Base-by-base conservation (phyloP, 345 rosid genomes). In the Melaleuca quinquenervia region DNA sequence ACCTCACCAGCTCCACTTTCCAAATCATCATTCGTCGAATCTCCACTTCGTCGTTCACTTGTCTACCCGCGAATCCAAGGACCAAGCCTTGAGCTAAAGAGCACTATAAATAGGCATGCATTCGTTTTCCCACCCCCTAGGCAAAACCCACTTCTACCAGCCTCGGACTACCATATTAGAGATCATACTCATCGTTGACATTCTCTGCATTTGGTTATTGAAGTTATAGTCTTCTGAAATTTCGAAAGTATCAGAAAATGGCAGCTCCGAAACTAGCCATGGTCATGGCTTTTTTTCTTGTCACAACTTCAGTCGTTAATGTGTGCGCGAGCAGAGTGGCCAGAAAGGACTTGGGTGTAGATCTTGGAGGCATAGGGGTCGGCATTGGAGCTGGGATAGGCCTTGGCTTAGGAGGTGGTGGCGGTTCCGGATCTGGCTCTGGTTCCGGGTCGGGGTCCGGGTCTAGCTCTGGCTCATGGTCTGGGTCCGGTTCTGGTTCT, bases 331-430 rank as follows among this genome's bases (percentile, higher is more conserved):
- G 94, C 91, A 93, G 96, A 16, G 89, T 89, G 48, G 95, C 95
- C 27, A 93, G 98, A 74, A 92, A 96, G 87, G 96, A 96, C 89
- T 89, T 96, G 45, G 98, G 96, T 10, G 3, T 95, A 64, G 95
- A 96, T 92, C 94, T 94, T 36, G 98, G 96, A 5, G 98, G 98
- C 26, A 54, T 93, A 50, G 96, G 98, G 18, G 86, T 93, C 74
- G 98, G 98, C 82, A 1, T 90, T 60, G 98, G 98, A n/a, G 87
- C 91, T 36, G 96, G 95, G 9, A 2, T 90, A 15, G 96, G 98
- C 32, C 58, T 95, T 83, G 98, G 96, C 52, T 84, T 95, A 26
- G 95, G 97, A 52, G 84, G 87, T 10, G 96, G 96, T 16, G 85
- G 87, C 18, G 95, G 95, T 3, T 80, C 87, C 11, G 56, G 51